phyloP scores from a whole-genome alignment of 2,329 filamentous ascomycete genomes.

The Trichoderma lentiforme region DNA sequence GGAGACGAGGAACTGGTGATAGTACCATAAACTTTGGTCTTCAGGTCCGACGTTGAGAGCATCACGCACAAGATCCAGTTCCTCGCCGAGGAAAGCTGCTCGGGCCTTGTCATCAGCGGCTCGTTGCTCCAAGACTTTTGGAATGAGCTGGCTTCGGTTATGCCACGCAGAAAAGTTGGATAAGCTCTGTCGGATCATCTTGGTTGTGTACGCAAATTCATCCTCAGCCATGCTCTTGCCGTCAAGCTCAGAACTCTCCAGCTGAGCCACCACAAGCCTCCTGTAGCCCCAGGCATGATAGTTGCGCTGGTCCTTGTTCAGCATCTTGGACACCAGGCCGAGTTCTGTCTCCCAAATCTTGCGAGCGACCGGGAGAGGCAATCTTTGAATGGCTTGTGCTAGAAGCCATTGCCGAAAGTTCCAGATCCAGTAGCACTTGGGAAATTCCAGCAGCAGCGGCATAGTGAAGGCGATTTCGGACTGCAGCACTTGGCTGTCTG shows the following conservation, averaged over 20 bases:
- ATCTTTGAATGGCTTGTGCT: constrained; percentile 62
- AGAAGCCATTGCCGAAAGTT: constrained; percentile 89
- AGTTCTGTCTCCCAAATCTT: constrained; percentile 83
- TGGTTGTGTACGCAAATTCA: constrained; percentile 87
- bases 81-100: constrained; percentile 69
- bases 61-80: constrained; percentile 71
- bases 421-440: constrained; percentile 99
- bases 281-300: constrained; percentile 97
- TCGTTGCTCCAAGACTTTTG: constrained; percentile 69
- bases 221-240: constrained; percentile 66
- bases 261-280: constrained; percentile 68
- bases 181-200: constrained; percentile 79
- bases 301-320: constrained; percentile 80
- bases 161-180: constrained; percentile 99
- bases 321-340: constrained; percentile 80
- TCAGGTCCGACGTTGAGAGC: constrained; percentile 87
- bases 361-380: constrained; percentile 55
- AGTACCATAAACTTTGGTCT: constrained; percentile 96
- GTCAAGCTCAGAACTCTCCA: constrained; percentile 58
- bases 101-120: constrained; percentile 60
- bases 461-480: constrained; percentile 79
- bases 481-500: constrained; percentile 56
- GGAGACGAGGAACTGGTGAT: constrained; percentile 82
- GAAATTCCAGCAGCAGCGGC: constrained; percentile 76
- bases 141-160: constrained; percentile 79